Conservation (phyloP, 768 basidiomycete species). For the Rubroboletus satanas region DNA sequence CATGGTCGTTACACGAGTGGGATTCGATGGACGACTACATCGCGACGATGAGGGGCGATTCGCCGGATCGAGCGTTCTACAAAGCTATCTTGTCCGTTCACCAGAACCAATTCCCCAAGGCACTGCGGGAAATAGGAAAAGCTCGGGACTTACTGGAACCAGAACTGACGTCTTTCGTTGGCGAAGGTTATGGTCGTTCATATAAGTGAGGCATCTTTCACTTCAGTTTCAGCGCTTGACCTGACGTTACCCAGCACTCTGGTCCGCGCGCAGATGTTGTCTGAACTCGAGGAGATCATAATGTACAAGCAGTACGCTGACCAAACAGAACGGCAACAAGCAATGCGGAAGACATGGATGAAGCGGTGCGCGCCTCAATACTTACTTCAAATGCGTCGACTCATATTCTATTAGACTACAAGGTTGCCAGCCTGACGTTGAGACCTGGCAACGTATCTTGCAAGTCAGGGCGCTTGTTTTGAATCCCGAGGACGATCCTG, state of each 20-base stretch:
- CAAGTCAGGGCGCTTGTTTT: slow-evolving; percentile 94
- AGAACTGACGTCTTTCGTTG: slow-evolving; percentile 86
- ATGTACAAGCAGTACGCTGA: slow-evolving; percentile 92
- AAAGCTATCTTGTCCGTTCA: slow-evolving; percentile 94
- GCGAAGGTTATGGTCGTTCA: slow-evolving; percentile 95
- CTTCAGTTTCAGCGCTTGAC: slow-evolving; percentile 1
- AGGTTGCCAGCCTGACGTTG: slow-evolving; percentile 97
- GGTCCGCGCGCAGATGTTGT: slow-evolving; percentile 97
- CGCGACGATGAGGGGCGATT: slow-evolving; percentile 85
- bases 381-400: neutral
- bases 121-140: slow-evolving; percentile 82
- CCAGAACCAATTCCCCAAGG: slow-evolving; percentile 92
- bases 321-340: slow-evolving; percentile 86
- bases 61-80: slow-evolving; percentile 93
- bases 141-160: slow-evolving; percentile 91
- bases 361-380: slow-evolving; percentile 58
- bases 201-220: slow-evolving; percentile 69
- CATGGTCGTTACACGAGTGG: slow-evolving; percentile 97
- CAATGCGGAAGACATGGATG: slow-evolving; percentile 96
- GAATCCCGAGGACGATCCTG: slow-evolving; percentile 88
- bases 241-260: slow-evolving; percentile 59
- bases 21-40: slow-evolving; percentile 98
- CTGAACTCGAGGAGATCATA: slow-evolving; percentile 97
- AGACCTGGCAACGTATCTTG: slow-evolving; percentile 97
- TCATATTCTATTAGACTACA: slow-evolving; percentile 54